These are phyloP conservation scores for Theobroma grandiflorum DNA, from an alignment of 441 rosid genomes.

Conservation along the genomic window DNA sequence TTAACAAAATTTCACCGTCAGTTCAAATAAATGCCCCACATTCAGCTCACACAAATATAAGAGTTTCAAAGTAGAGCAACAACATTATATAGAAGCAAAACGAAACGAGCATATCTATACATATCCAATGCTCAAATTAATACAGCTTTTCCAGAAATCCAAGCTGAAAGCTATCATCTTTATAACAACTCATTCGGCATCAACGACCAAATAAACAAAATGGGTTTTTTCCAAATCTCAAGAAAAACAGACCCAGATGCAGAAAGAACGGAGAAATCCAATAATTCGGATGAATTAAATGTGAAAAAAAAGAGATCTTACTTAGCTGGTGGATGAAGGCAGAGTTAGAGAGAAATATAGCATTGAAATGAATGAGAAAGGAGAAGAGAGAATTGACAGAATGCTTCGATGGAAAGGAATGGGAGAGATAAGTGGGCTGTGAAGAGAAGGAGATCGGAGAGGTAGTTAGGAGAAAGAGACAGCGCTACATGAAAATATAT, in stretches of 20 bases:
- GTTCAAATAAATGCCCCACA: constrained; percentile 22
- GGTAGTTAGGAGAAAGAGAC: constrained; percentile 27
- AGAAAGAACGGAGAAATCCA: not conserved
- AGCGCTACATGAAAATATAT: not conserved
- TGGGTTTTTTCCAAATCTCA: constrained; percentile 28
- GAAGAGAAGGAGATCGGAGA: constrained; percentile 34
- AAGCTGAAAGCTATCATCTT: constrained; percentile 23
- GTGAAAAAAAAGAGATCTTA: not conserved
- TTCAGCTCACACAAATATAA: constrained; percentile 20
- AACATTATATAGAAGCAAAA: not conserved
- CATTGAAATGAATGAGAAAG: constrained; percentile 13
- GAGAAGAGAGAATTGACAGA: not conserved
- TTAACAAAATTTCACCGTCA: constrained; percentile 16
- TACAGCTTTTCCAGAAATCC: constrained; percentile 25
- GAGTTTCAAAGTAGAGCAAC: constrained; percentile 11
- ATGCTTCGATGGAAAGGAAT: constrained; percentile 2
- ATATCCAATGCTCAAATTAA: constrained; percentile 25
- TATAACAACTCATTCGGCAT: constrained; percentile 25
- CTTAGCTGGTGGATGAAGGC: constrained; percentile 26
- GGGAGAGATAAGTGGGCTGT: constrained; percentile 17
- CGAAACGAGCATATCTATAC: constrained; percentile 21
- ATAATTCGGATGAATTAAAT: not conserved
- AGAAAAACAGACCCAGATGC: constrained; percentile 30
- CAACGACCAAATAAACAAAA: constrained; percentile 24
- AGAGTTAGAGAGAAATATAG: constrained; percentile 18